These are phyloP conservation scores for Penicillium sp. DNA, from an alignment of 2,329 filamentous ascomycete species.

Conservation along the genomic window DNA sequence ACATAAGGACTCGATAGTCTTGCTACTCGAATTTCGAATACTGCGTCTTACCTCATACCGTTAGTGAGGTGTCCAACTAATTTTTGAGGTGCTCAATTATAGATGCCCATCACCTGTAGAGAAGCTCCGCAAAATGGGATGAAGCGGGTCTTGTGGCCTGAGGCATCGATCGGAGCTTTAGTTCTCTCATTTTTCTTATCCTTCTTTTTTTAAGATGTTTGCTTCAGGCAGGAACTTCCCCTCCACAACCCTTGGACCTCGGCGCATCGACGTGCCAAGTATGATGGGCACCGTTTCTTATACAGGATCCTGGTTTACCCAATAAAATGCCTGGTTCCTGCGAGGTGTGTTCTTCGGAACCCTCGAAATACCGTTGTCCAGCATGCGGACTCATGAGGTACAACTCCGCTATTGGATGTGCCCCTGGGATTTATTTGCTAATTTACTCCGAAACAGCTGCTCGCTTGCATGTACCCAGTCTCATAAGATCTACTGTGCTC, in stretches of 20 bases:
- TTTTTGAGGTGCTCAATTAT: too few species aligned
- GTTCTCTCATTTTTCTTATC: background rate
- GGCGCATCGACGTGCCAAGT: conserved; percentile 5
- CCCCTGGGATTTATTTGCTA: background rate
- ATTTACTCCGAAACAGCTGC: conserved; percentile 34
- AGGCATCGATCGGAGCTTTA: conserved; percentile 11
- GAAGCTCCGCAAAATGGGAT: background rate
- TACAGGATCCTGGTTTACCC: conserved; percentile 8
- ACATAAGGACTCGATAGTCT: too few species aligned
- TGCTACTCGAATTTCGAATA: too few species aligned
- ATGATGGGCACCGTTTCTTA: conserved; percentile 18
- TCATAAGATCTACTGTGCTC: conserved; percentile 45
- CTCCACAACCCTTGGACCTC: background rate
- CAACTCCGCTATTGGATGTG: background rate
- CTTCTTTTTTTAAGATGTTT: background rate
- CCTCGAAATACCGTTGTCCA: conserved; percentile 42
- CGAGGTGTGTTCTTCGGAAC: conserved; percentile 39
- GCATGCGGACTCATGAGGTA: conserved; percentile 42
- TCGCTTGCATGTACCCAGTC: conserved; percentile 47
- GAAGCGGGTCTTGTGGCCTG: background rate
- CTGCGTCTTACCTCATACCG: too few species aligned
- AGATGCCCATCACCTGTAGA: background rate
- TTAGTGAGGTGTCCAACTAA: too few species aligned
- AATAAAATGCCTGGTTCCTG: conserved; percentile 33
- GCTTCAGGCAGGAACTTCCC: background rate